Conservation (phyloP, 2,329 filamentous ascomycete species). For the Ilyonectria mors-panacis region DNA sequence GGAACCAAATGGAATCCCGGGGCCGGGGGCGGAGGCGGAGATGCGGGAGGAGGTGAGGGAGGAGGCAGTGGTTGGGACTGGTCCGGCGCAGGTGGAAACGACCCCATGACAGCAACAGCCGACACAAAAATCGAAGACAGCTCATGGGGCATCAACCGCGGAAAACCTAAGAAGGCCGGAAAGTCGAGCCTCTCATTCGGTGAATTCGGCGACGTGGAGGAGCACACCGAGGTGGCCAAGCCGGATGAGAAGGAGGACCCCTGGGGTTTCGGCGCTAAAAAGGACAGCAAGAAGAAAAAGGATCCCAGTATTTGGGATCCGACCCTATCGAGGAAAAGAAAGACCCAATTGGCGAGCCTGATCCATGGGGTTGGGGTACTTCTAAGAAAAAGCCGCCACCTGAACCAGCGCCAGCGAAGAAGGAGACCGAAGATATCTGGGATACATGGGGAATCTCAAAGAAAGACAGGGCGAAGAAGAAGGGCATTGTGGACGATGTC, state of each 20-base stretch:
- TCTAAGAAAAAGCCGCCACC: constrained; percentile 59
- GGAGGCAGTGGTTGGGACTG: constrained; percentile 64
- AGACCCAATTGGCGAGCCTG: constrained; percentile 43
- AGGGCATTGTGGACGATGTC: constrained; percentile 46
- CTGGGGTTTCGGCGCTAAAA: constrained; percentile 52
- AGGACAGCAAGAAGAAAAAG: constrained; percentile 62
- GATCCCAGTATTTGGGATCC: constrained; percentile 55
- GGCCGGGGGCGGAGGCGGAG: neutral
- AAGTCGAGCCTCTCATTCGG: constrained; percentile 65
- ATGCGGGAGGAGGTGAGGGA: neutral
- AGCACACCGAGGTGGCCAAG: constrained; percentile 54
- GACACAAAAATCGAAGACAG: constrained; percentile 51
- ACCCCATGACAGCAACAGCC: constrained; percentile 33
- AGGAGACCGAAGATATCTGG: constrained; percentile 52
- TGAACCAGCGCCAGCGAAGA: constrained; percentile 43
- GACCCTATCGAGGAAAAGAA: constrained; percentile 54
- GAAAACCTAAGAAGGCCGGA: constrained; percentile 68
- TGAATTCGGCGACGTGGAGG: constrained; percentile 58
- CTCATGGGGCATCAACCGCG: constrained; percentile 63
- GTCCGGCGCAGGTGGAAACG: constrained; percentile 50
- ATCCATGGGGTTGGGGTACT: constrained; percentile 56
- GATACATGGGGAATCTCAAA: constrained; percentile 51
- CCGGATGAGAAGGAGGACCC: constrained; percentile 53
- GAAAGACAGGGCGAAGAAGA: constrained; percentile 52
- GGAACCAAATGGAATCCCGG: constrained; percentile 70